These are phyloP conservation scores for Hortaea sp. DNA, from an alignment of 2,329 filamentous ascomycete species.

Conservation along the genomic window DNA sequence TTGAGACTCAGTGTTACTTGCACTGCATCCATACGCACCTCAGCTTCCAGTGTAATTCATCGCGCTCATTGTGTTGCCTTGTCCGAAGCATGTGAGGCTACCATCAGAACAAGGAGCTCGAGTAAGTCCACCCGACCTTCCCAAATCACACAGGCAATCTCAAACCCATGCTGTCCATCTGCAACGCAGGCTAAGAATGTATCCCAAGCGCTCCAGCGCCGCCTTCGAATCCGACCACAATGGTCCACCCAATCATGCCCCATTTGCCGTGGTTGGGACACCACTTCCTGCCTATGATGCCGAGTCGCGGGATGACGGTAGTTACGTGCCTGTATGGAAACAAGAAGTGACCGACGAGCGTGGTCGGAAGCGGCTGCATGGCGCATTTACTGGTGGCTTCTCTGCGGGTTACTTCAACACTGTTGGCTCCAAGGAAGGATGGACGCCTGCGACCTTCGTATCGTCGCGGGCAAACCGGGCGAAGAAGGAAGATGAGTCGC, in stretches of 20 bases:
- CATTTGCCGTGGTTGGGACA: conserved; percentile 73
- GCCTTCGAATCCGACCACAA: conserved; percentile 57
- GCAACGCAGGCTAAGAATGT: conserved; percentile 29
- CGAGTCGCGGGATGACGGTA: conserved; percentile 75
- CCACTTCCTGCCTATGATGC: conserved; percentile 69
- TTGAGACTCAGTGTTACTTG: too few relatives aligned
- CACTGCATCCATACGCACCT: too few relatives aligned
- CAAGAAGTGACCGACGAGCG: conserved; percentile 92
- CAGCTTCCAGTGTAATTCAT: too few relatives aligned
- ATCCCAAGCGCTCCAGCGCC: conserved; percentile 72
- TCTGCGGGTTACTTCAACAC: conserved; percentile 99
- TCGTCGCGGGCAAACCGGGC: conserved; percentile 75
- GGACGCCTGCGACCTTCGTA: conserved; percentile 84
- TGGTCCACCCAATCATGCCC: conserved; percentile 46
- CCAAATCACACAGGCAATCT: conserved; percentile 11
- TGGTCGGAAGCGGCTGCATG: conserved; percentile 82
- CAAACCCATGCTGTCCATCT: conserved; percentile 15
- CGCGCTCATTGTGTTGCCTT: too few relatives aligned
- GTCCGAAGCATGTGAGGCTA: neutral
- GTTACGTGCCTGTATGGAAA: conserved; percentile 93
- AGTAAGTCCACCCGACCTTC: conserved; percentile 7
- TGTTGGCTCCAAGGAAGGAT: conserved; percentile 96
- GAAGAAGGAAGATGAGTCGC: conserved; percentile 42
- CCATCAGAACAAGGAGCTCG: neutral
- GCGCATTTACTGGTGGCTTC: conserved; percentile 92